Evolutionary conservation across 2,329 filamentous ascomycete species (phyloP), one percentile per base, ranked within the genome.

Genomic region (Curvularia spicifera): DNA sequence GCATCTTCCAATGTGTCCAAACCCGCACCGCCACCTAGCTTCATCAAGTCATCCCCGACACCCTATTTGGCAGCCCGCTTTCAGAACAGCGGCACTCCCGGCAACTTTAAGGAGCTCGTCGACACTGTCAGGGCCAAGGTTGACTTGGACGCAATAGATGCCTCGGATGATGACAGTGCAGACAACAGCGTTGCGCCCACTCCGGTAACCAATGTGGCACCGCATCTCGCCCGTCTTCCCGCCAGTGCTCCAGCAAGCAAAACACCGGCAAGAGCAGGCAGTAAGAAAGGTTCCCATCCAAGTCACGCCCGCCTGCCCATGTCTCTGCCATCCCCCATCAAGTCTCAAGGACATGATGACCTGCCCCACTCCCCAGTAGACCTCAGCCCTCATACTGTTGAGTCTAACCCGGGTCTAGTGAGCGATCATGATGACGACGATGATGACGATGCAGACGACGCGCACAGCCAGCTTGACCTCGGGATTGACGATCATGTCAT

Each of bases 401-500:
- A 82, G 67, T 81, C 78, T 65, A 81, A 80, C 51, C 81, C 81
- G 15, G 81, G 81, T 24, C 70, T 83, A 59, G 79, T 83, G 35
- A 81, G 79, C 63, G 81, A 83, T 60, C 79, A 81, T 66, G 81
- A 82, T 55, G 81, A 80, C 29, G 78, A 83, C 56, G 80, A 81
- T 52, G 78, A 81, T 40, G 78, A 78, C 47, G 76, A 78, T 43
- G 75, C 70, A 24, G 71, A 77, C 47, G 74, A 76, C 57, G 69
- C 74, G 43, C 71, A 68, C 47, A 75, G 73, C 60, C 74, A 75
- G 39, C 71, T 67, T 10, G 76, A 77, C 53, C 64, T 73, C 39
- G 66, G 71, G 39, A 70, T 77, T 53, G 66, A 71, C 54, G 73
- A 77, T 51, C 71, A 74, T 60, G 75, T 77, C 44, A 67, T 77